These are phyloP conservation scores for Globisporangium megalacanthum DNA, from an alignment of 352 stramenopile species.

Conservation along the genomic window DNA sequence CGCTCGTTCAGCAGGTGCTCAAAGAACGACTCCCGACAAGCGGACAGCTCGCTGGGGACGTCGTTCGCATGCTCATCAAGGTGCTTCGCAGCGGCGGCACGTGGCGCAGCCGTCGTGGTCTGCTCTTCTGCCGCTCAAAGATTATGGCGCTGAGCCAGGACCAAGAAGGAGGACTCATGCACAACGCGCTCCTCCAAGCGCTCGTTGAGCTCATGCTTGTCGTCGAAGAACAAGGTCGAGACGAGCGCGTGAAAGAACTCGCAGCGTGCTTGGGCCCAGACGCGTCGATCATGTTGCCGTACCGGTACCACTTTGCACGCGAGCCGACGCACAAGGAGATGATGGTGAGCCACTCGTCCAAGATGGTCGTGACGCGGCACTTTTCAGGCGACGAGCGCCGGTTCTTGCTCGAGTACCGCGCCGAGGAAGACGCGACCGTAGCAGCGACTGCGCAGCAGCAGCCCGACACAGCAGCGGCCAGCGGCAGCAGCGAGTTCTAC, in stretches of 20 bases:
- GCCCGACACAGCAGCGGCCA: conserved; percentile 7
- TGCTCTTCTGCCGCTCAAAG: conserved; percentile 82
- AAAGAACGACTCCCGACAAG: conserved; percentile 50
- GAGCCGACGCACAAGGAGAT: conserved; percentile 55
- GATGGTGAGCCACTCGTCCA: conserved; percentile 76
- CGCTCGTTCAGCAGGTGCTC: conserved; percentile 67
- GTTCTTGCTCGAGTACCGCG: conserved; percentile 63
- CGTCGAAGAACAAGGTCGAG: conserved; percentile 69
- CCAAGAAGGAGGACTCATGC: conserved; percentile 70
- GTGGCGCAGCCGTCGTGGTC: conserved; percentile 66
- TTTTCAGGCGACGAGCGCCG: conserved; percentile 72
- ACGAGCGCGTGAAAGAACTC: conserved; percentile 42
- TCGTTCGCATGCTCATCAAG: conserved; percentile 63
- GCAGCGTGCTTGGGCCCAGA: conserved; percentile 50
- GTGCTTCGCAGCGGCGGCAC: conserved; percentile 52
- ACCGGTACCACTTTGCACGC: conserved; percentile 68
- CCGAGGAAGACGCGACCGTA: conserved; percentile 29
- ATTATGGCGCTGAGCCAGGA: conserved; percentile 82
- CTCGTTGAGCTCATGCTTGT: conserved; percentile 82
- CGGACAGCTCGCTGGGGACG: conserved; percentile 42
- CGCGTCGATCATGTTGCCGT: conserved; percentile 56
- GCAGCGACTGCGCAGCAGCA: conserved; percentile 8
- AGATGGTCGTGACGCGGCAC: conserved; percentile 69
- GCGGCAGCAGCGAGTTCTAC: conserved; percentile 20
- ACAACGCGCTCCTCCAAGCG: conserved; percentile 68